Base-by-base conservation (phyloP, 805 yeast genomes). In the Brettanomyces custersianus region DNA sequence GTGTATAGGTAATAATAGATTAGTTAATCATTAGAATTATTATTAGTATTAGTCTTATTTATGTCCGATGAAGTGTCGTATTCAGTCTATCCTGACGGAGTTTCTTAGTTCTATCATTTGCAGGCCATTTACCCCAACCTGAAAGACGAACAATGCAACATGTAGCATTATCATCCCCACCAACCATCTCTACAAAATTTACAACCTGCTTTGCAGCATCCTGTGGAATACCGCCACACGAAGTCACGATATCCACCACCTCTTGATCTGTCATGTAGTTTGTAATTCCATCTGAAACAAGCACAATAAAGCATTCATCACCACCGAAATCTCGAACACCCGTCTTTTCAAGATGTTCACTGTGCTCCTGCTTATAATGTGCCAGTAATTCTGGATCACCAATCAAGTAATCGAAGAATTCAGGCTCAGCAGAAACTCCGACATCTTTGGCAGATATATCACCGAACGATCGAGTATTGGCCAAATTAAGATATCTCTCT, bases 61-160 rank as follows among this genome's bases (percentile, higher is more conserved):
- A 30, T 20, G 33, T 30, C 16, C 33, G 19, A n/a, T 24, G 23
- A 10, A 30, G 16, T n/a, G 20, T 23, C 10, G 13, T 22, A 13
- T 5, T 47, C 50, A 60, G 51, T 46, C 83, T 69, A 40, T 79
- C 79, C 55, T 83, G 95, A 43, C 98, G 68, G 38, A 74, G 56
- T 31, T 68, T 71, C 1, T 96, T 96, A 1, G 96, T 86, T 33
- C 94, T 63, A 60, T 90, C 97, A 4, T 66, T 51, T 38, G 71
- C 59, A 6, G 92, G 90, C 96, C 98, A 92, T 37, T 76, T 71
- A 5, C 95, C 96, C 98, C 98, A 92, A 8, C 95, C 95, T 24
- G 72, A 68, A 38, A 92, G 62, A 40, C 94, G 65, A 9, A 90
- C 58, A 4, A 92, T 83, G 42, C 81, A 51, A 54, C 96, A 86